Percentiles rank a stretch among this genome's conserved stretches.
Evolutionary conservation across 352 stramenopile species (phyloP).

Genomic region (Pseudoperonospora humuli): DNA sequence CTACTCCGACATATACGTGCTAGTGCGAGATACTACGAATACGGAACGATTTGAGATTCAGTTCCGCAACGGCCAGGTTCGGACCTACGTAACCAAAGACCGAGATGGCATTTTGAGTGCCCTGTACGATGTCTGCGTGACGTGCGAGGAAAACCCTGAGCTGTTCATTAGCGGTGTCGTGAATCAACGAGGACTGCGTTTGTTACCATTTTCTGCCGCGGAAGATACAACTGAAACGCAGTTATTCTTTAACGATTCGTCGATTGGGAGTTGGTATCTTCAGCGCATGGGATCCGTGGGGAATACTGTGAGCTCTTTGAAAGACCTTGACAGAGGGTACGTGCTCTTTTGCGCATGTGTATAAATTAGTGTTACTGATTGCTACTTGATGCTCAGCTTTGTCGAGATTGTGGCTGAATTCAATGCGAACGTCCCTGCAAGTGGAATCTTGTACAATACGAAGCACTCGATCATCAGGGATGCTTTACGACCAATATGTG

Average conservation of each 20-base stretch:
- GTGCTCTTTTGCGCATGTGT: not conserved
- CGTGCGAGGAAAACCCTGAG: conserved; percentile 64
- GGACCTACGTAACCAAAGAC: conserved; percentile 53
- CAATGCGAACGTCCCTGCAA: conserved; percentile 85
- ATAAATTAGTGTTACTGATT: conserved; percentile 3
- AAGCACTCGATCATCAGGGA: conserved; percentile 73
- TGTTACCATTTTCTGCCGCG: conserved; percentile 63
- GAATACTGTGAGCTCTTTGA: conserved; percentile 46
- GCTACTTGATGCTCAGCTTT: conserved; percentile 34
- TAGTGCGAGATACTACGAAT: conserved; percentile 43
- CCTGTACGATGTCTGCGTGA: conserved; percentile 72
- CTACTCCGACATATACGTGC: conserved; percentile 62
- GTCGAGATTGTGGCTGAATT: conserved; percentile 83
- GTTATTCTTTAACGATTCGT: conserved; percentile 75
- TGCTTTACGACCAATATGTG: conserved; percentile 67
- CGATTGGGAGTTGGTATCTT: conserved; percentile 72
- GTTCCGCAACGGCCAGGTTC: conserved; percentile 50
- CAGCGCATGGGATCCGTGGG: conserved; percentile 65
- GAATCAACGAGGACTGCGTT: conserved; percentile 60
- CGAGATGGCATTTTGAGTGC: conserved; percentile 68
- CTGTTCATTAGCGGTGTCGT: conserved; percentile 59
- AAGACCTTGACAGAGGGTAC: conserved; percentile 58
- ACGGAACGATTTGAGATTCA: conserved; percentile 67
- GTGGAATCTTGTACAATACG: conserved; percentile 77
- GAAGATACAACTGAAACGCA: conserved; percentile 61